Percentiles rank a stretch among this genome's conserved stretches.
Conservation (phyloP, 805 yeast genomes). For the Vanderwaltozyma verrucispora region DNA sequence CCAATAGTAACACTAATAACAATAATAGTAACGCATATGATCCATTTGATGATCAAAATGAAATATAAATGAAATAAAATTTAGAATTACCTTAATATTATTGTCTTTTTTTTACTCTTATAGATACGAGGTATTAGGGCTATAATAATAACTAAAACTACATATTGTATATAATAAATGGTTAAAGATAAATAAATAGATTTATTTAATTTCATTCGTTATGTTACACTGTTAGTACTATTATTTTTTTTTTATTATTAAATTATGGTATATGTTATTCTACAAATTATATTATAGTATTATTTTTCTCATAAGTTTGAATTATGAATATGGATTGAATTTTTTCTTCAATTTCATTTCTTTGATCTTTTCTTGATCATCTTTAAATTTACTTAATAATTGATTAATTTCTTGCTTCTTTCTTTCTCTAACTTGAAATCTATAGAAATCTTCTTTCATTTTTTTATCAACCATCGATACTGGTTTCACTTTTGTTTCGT, state of each 20-base stretch:
- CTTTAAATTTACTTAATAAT: conserved; percentile 69
- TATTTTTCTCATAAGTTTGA: too few species aligned
- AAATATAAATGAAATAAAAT: conserved; percentile 9
- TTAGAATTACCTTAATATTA: too few species aligned
- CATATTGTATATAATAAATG: too few species aligned
- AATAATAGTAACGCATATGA: conserved; percentile 1
- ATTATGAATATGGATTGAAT: conserved; percentile 69
- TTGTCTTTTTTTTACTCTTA: too few species aligned
- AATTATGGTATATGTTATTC: neutral
- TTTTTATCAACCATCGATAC: conserved; percentile 46
- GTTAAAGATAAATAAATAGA: too few species aligned
- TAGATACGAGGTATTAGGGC: too few species aligned
- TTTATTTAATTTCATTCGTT: too few species aligned
- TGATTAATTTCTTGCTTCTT: conserved; percentile 91
- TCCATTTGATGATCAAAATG: conserved; percentile 47
- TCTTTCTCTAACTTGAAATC: conserved; percentile 90
- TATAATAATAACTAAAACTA: too few species aligned
- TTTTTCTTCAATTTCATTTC: conserved; percentile 69
- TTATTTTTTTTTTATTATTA: neutral
- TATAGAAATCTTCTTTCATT: conserved; percentile 80
- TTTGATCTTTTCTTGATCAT: conserved; percentile 79
- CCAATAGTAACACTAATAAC: conserved; percentile 5
- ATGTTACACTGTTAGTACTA: neutral
- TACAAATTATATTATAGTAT: neutral
- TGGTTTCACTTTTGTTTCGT: conserved; percentile 16